Base-by-base conservation (phyloP, 116 monocot genomes). In the Papilionanthe hybrid region DNA sequence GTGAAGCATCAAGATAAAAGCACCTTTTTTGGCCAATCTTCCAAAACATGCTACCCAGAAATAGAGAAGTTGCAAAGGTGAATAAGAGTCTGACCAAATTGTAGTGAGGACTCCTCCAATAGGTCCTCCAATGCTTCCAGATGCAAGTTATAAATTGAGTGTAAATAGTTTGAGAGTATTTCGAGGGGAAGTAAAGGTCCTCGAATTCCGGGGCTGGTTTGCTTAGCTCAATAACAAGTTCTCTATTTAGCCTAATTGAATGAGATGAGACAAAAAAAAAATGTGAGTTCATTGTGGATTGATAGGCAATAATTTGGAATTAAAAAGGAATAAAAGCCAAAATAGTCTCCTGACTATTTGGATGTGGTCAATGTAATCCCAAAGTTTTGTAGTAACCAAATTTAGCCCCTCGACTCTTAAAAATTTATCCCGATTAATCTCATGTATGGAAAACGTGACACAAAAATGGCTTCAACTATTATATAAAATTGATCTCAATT, bases 31-130 rank as follows among this genome's bases (percentile, higher is more conserved):
- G 32, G 25, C 87, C 93, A 67, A 90, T 66, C 4, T 47, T 63
- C 94, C 91, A 94, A 58, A 90, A 88, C 18, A 88, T 75, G 50
- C 75, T 74, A 8, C 88, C 88, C 12, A 88, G 71, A 13, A 88
- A 77, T n/a, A 88, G 17, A 42, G 80, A 82, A 37, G 83, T 81
- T 66, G 77, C 22, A n/a, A 88, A 69, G 17, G 83, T 85, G 76
- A 85, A 88, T 78, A 42, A 75, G 44, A 82, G 75, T 63, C 85
- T 85, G 57, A 83, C 88, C 23, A 85, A 77, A 68, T 85, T 85
- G 60, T 88, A 88, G 17, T 83, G 80, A 5, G 85, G 85, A 76
- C 83, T 88, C 74, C 88, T 82, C 88, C 88, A 88, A 60, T 88
- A 88, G 19, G 84, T 83, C 77, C 79, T 83, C 83, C 83, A 83